Evolutionary conservation across 805 yeast genomes (phyloP).

Genomic region (Zygotorulaspora danielsina): DNA sequence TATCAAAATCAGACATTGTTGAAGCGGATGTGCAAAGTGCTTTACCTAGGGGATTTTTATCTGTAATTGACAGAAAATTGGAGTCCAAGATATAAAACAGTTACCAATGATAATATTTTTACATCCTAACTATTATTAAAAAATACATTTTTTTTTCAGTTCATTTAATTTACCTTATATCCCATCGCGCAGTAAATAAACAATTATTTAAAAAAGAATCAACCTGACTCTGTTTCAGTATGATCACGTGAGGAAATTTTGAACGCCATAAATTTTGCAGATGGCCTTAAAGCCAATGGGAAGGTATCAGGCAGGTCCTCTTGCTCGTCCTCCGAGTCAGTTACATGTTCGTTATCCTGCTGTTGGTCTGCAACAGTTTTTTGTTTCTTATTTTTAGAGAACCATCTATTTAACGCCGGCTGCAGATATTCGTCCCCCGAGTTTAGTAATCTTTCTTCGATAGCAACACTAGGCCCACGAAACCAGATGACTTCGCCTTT

Average conservation of each 20-base stretch:
- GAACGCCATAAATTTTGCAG: slow-evolving; percentile 69
- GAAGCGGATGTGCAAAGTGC: neutral
- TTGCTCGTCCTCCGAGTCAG: slow-evolving; percentile 19
- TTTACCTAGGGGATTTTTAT: too few relatives aligned
- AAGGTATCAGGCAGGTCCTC: slow-evolving; percentile 24
- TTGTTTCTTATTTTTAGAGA: slow-evolving; percentile 21
- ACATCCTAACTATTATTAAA: neutral
- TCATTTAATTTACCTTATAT: neutral
- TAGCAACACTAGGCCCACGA: slow-evolving; percentile 57
- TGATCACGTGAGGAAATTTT: slow-evolving; percentile 31
- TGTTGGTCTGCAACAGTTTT: slow-evolving; percentile 28
- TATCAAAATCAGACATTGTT: slow-evolving; percentile 47
- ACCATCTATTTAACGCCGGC: slow-evolving; percentile 27
- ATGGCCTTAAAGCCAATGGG: slow-evolving; percentile 47
- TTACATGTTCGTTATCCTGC: slow-evolving; percentile 22
- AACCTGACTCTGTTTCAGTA: slow-evolving; percentile 16
- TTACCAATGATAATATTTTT: neutral
- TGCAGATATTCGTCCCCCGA: slow-evolving; percentile 20
- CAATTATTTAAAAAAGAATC: neutral
- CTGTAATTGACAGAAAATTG: too few relatives aligned
- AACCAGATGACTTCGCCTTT: slow-evolving; percentile 57
- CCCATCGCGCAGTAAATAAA: neutral
- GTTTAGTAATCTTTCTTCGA: slow-evolving; percentile 40
- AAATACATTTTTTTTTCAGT: neutral
- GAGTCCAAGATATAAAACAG: neutral